These are phyloP conservation scores for Umbelopsis sp. DNA, from an alignment of 192 early-diverging fungal species.

Conservation along the genomic window DNA sequence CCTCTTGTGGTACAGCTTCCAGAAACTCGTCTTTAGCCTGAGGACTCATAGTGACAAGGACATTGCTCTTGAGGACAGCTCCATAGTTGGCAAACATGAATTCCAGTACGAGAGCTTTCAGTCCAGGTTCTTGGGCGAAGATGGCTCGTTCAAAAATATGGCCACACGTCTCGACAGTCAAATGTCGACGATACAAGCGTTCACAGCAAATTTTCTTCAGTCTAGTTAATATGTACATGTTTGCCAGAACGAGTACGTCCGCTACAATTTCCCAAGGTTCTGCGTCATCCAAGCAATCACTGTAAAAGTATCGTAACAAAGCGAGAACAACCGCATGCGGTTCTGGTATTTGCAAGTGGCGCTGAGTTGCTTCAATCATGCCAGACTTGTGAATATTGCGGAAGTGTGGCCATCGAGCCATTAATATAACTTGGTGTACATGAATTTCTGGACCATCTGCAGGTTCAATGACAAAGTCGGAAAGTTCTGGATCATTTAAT, in stretches of 20 bases:
- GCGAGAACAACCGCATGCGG: constrained; percentile 47
- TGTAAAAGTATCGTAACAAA: constrained; percentile 62
- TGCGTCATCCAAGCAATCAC: constrained; percentile 46
- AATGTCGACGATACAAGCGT: constrained; percentile 44
- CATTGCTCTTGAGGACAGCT: constrained; percentile 51
- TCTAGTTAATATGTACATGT: constrained; percentile 56
- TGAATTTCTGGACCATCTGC: constrained; percentile 46
- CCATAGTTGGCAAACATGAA: constrained; percentile 59
- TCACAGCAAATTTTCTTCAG: constrained; percentile 60
- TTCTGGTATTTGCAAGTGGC: constrained; percentile 54
- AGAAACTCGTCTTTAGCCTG: constrained; percentile 42
- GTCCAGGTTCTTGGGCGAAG: constrained; percentile 51
- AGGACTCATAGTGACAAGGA: constrained; percentile 45
- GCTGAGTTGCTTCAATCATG: constrained; percentile 51
- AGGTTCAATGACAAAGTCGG: constrained; percentile 55
- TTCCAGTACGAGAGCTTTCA: constrained; percentile 47
- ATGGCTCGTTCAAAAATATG: constrained; percentile 56
- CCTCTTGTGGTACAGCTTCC: constrained; percentile 52
- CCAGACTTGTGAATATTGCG: constrained; percentile 47
- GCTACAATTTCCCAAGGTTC: constrained; percentile 43
- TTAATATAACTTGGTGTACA: constrained; percentile 57
- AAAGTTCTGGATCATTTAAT: constrained; percentile 53
- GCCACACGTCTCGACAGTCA: constrained; percentile 53
- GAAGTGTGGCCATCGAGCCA: constrained; percentile 65
- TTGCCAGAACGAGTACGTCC: constrained; percentile 58